These are phyloP conservation scores for Pythium phragmitis DNA, from an alignment of 352 stramenopile genomes.

Conservation along the genomic window DNA sequence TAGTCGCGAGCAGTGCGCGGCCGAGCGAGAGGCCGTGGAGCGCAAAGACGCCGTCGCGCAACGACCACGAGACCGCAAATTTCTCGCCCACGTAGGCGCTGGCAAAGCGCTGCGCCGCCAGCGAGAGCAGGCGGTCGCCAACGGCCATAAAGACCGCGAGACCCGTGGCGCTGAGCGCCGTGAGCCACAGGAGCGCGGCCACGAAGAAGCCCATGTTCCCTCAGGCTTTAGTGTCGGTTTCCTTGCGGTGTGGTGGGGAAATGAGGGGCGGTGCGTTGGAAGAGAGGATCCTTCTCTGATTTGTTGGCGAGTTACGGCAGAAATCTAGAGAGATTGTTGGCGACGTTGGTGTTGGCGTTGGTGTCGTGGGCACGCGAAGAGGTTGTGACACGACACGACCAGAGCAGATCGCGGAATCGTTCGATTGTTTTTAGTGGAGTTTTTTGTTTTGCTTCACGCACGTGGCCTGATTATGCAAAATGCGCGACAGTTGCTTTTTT, in stretches of 20 bases:
- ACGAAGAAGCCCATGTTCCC: constrained; percentile 36
- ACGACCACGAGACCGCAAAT: constrained; percentile 62
- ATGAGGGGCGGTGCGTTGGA: not conserved
- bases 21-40: constrained; percentile 55
- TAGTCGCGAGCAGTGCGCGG: constrained; percentile 39
- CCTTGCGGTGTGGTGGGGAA: not conserved
- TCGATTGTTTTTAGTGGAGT: not conserved
- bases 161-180: constrained; percentile 17
- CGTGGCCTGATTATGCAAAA: constrained; percentile 11
- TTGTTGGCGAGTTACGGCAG: not conserved
- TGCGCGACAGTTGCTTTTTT: constrained; percentile 18
- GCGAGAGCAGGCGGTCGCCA: constrained; percentile 64
- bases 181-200: constrained; percentile 33
- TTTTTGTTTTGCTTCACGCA: not conserved
- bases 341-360: not conserved
- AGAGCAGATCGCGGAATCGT: not conserved
- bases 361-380: constrained; percentile 4
- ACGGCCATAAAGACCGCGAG: constrained; percentile 35
- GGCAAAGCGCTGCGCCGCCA: constrained; percentile 46
- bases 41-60: constrained; percentile 57
- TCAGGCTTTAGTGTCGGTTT: not conserved
- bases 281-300: not conserved
- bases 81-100: constrained; percentile 46
- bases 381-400: constrained; percentile 8
- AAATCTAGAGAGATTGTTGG: too few species aligned